Evolutionary conservation across 805 yeast species (phyloP), one percentile per base, ranked within the genome.

Genomic region (Pichia eremophila): DNA sequence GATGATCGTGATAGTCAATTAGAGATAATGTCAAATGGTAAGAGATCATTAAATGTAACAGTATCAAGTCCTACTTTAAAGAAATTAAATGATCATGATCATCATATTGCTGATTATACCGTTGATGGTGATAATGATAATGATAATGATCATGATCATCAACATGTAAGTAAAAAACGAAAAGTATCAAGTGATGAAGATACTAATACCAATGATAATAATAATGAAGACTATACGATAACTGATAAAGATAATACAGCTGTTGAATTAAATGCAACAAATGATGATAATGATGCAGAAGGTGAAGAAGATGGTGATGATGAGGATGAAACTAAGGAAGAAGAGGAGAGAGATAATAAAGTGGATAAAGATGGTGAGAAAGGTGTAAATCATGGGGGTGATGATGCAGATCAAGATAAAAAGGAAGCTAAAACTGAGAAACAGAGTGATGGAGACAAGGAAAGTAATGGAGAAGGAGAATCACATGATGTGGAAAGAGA

Each of bases 1-100:
- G 88, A 76, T n/a, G 70, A 78, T 36, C 52, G 75, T 19, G 75
- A 73, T 35, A 73, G 83, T 18, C 71, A 77, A 36, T 59, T 84
- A 52, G 69, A 65, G 19, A 64, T 70, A 3, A 34, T 34, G 36
- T 9, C 36, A 7, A 34, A 34, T 34, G 36, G 41, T 25, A 39
- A 28, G 32, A 9, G 36, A 34, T 34, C 36, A 32, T 8, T 19
- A 15, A 19, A 32, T 19, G 15, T 35, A 18, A 11, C 38, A 31
- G 38, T 29, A n/a, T 22, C 43, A 28, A 34, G 36, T 34, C n/a
- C 36, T 14, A 34, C 36, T 34, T 34, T 10, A 15, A 34, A 15
- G 32, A 29, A 29, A 3, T 1, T 5, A 22, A 22, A 22, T 5
- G 25, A 5, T 22, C 4, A 1, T 22, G 5, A 22, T 22, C 25